A percentile compares a stretch with the other conserved stretches of the same genome.
Evolutionary conservation across 345 rosid species (phyloP).

Genomic region (Populus nigra): DNA sequence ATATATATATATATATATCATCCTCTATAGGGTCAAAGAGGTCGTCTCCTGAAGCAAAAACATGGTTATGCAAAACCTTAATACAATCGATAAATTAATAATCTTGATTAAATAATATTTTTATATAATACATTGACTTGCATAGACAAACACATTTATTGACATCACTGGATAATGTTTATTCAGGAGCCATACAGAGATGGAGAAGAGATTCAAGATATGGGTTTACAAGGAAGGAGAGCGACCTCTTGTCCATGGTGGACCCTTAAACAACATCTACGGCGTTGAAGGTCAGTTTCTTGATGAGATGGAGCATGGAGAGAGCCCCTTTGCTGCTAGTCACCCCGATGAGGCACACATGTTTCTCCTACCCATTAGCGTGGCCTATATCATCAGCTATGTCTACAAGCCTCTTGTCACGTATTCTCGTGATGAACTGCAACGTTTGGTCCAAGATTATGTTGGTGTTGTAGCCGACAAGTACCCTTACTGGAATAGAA

Average conservation of each 20-base stretch:
- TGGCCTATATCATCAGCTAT: slow-evolving; percentile 34
- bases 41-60: no score
- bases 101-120: no score
- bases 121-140: not conserved
- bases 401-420: slow-evolving; percentile 40
- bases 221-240: slow-evolving; percentile 68
- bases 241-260: slow-evolving; percentile 46
- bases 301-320: slow-evolving; percentile 46
- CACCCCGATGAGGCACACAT: slow-evolving; percentile 52
- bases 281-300: slow-evolving; percentile 58
- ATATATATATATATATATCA: no score
- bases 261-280: slow-evolving; percentile 49
- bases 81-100: no score
- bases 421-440: slow-evolving; percentile 34
- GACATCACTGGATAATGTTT: not conserved
- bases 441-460: slow-evolving; percentile 41
- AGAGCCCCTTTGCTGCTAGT: slow-evolving; percentile 35
- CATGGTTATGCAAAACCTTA: no score
- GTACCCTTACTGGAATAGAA: slow-evolving; percentile 60
- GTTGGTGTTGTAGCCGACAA: slow-evolving; percentile 31
- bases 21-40: no score
- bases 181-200: slow-evolving; percentile 55
- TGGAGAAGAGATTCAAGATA: slow-evolving; percentile 53
- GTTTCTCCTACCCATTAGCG: slow-evolving; percentile 52
- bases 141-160: not conserved